Evolutionary conservation across 495 filamentous ascomycete genomes (phyloP).

Genomic region (Penicillium malachiteum): DNA sequence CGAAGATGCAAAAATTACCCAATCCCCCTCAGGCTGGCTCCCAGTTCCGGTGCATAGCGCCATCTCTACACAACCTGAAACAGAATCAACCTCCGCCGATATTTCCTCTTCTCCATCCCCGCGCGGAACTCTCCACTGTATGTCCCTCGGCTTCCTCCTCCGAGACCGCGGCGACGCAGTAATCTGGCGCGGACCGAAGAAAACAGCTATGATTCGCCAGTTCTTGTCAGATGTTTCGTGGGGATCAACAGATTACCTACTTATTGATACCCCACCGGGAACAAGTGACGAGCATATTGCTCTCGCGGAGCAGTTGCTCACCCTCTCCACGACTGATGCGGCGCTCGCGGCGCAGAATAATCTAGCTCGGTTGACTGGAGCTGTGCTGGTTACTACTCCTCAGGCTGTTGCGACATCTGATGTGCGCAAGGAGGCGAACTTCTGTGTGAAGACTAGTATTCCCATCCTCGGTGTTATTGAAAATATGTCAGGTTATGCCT

Average conservation of each 20-base stretch:
- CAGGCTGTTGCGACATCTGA: conserved; percentile 92
- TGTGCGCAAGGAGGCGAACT: conserved; percentile 94
- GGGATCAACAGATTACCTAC: conserved; percentile 81
- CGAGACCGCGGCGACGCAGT: conserved; percentile 82
- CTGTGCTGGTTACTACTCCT: conserved; percentile 93
- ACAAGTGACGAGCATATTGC: conserved; percentile 98
- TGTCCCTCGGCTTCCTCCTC: conserved; percentile 92
- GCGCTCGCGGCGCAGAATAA: conserved; percentile 16
- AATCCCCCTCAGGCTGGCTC: conserved; percentile 85
- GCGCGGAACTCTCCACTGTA: conserved; percentile 72
- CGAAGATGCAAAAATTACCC: conserved; percentile 84
- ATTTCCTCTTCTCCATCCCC: conserved; percentile 2
- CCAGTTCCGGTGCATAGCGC: conserved; percentile 77
- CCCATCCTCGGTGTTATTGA: conserved; percentile 85
- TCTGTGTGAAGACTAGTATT: conserved; percentile 84
- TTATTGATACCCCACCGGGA: conserved; percentile 94
- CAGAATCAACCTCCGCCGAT: neutral
- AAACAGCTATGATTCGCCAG: conserved; percentile 97
- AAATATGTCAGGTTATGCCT: conserved; percentile 97
- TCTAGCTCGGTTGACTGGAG: conserved; percentile 63
- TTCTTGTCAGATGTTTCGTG: conserved; percentile 92
- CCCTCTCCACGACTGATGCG: conserved; percentile 40
- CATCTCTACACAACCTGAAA: conserved; percentile 5
- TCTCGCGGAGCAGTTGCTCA: conserved; percentile 79
- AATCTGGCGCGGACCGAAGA: conserved; percentile 97